phyloP scores from a whole-genome alignment of 768 basidiomycete genomes.

The Termitomyces sp. region DNA sequence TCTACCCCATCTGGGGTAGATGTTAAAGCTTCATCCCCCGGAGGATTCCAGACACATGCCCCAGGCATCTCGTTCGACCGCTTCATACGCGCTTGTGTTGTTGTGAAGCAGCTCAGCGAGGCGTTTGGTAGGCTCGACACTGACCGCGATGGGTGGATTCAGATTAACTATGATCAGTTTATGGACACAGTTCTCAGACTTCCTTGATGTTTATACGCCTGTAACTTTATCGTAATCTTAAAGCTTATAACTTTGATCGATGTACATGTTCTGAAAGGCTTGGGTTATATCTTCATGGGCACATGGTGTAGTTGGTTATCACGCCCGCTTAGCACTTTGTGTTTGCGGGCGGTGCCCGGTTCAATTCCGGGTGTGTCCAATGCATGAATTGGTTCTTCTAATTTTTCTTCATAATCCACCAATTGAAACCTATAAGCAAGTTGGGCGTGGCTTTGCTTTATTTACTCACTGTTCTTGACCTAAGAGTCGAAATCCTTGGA shows the following conservation, averaged over 20 bases:
- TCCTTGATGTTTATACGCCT: slow-evolving; percentile 32
- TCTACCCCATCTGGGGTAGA: slow-evolving; percentile 42
- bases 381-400: neutral
- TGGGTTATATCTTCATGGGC: slow-evolving; percentile 10
- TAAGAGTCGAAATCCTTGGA: neutral
- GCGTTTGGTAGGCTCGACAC: slow-evolving; percentile 64
- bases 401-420: too few species aligned
- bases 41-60: slow-evolving; percentile 25
- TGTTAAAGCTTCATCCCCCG: slow-evolving; percentile 49
- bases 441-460: too few species aligned
- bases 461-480: neutral
- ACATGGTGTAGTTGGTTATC: slow-evolving; percentile 34
- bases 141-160: slow-evolving; percentile 68
- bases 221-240: too few species aligned
- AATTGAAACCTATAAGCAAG: too few species aligned
- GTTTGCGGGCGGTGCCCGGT: slow-evolving; percentile 27
- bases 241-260: too few species aligned
- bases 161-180: slow-evolving; percentile 71
- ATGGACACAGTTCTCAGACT: slow-evolving; percentile 64
- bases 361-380: slow-evolving; percentile 29
- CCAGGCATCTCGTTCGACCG: slow-evolving; percentile 81
- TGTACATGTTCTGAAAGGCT: too few species aligned
- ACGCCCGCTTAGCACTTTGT: slow-evolving; percentile 27
- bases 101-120: slow-evolving; percentile 75
- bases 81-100: slow-evolving; percentile 84